These are phyloP conservation scores for Trichoderma cornu-damae DNA, from an alignment of 2,329 filamentous ascomycete genomes.

Conservation along the genomic window DNA sequence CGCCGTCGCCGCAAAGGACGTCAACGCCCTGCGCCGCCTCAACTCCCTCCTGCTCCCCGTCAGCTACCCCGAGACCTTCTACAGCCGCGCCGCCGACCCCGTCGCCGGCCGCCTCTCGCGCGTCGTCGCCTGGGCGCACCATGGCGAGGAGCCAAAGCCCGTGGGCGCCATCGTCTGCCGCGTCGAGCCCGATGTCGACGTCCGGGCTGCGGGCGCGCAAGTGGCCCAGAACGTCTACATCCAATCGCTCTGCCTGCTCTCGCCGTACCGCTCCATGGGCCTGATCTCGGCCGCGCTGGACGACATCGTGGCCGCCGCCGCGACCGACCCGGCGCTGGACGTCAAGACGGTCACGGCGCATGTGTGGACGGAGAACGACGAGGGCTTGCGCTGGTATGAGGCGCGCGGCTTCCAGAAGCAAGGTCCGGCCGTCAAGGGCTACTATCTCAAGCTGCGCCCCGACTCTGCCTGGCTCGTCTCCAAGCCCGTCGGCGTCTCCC, in stretches of 20 bases:
- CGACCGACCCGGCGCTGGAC: constrained; percentile 33
- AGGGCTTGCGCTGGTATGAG: constrained; percentile 58
- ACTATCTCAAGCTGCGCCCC: constrained; percentile 59
- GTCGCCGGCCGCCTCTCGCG: constrained; percentile 53
- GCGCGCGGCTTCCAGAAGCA: constrained; percentile 51
- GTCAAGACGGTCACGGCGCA: constrained; percentile 54
- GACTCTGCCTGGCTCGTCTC: constrained; percentile 57
- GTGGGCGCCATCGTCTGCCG: constrained; percentile 59
- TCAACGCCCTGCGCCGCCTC: constrained; percentile 57
- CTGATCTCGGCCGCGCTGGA: constrained; percentile 54
- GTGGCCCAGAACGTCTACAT: constrained; percentile 50
- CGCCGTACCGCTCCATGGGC: constrained; percentile 57
- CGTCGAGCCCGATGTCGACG: constrained; percentile 42
- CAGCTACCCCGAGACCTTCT: constrained; percentile 60
- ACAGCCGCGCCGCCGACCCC: constrained; percentile 49
- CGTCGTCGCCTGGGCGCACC: constrained; percentile 53
- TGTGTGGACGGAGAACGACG: constrained; percentile 63
- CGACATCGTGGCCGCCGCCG: constrained; percentile 42
- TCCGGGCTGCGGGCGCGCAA: constrained; percentile 15
- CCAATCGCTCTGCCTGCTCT: constrained; percentile 58
- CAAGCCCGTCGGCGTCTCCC: constrained; percentile 36
- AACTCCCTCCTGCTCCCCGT: constrained; percentile 61
- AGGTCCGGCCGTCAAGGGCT: constrained; percentile 46
- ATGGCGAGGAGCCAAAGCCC: constrained; percentile 42
- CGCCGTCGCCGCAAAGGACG: constrained; percentile 45